A percentile compares a stretch with the other conserved stretches of the same genome.
These are phyloP conservation scores for Sclerotinia subarctica DNA, from an alignment of 2,329 filamentous ascomycete species.

Conservation along the genomic window DNA sequence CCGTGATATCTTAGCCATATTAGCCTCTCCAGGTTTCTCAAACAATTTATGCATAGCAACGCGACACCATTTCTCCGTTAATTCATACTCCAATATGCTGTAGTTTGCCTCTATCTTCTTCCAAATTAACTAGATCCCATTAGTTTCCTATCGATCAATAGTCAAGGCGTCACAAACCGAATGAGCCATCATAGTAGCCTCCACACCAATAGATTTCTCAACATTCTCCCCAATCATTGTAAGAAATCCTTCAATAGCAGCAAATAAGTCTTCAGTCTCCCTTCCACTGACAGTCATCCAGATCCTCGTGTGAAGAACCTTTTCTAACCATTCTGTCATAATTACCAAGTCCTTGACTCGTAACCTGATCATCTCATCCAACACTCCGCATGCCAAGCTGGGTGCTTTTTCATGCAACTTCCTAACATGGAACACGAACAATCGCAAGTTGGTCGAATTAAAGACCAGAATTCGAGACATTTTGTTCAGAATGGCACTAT, in stretches of 20 bases:
- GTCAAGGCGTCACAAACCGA: conserved; percentile 48
- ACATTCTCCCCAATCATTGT: conserved; percentile 47
- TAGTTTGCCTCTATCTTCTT: conserved; percentile 66
- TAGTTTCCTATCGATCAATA: conserved; percentile 9
- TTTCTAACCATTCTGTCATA: conserved; percentile 62
- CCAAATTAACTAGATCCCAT: conserved; percentile 66
- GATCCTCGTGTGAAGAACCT: conserved; percentile 62
- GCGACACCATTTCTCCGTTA: conserved; percentile 67
- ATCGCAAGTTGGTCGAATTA: conserved; percentile 61
- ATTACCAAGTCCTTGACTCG: conserved; percentile 49
- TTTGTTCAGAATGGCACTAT: conserved; percentile 52
- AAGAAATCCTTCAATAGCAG: conserved; percentile 44
- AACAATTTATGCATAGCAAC: conserved; percentile 68
- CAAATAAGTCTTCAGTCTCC: conserved; percentile 39
- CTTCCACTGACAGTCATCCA: conserved; percentile 59
- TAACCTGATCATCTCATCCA: conserved; percentile 63
- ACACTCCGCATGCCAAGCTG: conserved; percentile 46
- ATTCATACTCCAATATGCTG: conserved; percentile 49
- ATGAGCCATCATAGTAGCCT: conserved; percentile 64
- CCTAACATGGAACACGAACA: conserved; percentile 65
- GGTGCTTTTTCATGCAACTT: conserved; percentile 57
- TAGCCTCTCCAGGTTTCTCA: conserved; percentile 59
- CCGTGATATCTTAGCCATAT: conserved; percentile 67
- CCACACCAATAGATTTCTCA: conserved; percentile 50
- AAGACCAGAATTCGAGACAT: conserved; percentile 60